Percentiles rank a stretch among this genome's conserved stretches.
These are phyloP conservation scores for Aulographum hederae DNA, from an alignment of 2,329 filamentous ascomycete genomes.

Conservation along the genomic window DNA sequence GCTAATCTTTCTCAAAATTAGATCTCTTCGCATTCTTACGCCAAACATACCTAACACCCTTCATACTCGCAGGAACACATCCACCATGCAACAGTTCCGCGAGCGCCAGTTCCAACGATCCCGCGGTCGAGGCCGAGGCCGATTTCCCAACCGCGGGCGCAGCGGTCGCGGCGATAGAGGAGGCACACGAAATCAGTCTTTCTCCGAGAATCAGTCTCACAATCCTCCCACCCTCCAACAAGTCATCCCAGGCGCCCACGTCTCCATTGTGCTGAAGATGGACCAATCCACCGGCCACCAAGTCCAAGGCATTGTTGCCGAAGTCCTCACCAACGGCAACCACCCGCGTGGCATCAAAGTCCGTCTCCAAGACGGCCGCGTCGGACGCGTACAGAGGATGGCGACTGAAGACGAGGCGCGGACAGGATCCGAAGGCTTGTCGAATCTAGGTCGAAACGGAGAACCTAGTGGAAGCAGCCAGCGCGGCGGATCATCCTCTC, in stretches of 20 bases:
- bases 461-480: not conserved
- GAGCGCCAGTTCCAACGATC: too few species aligned
- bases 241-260: constrained; percentile 41
- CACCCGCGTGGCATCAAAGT: constrained; percentile 70
- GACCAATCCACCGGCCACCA: constrained; percentile 60
- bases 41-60: too few species aligned
- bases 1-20: too few species aligned
- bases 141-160: too few species aligned
- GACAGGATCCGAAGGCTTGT: constrained; percentile 3
- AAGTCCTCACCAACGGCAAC: constrained; percentile 53
- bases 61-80: too few species aligned
- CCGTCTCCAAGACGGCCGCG: constrained; percentile 48
- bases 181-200: too few species aligned
- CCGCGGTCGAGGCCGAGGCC: too few species aligned
- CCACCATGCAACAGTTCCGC: too few species aligned
- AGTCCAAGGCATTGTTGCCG: constrained; percentile 45
- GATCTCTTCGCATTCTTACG: too few species aligned
- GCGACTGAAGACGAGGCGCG: constrained; percentile 11
- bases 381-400: constrained; percentile 56
- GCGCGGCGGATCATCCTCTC: not conserved
- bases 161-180: too few species aligned
- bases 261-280: constrained; percentile 58
- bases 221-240: constrained; percentile 14
- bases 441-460: constrained; percentile 3
- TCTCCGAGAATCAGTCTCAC: too few species aligned